phyloP scores from a whole-genome alignment of 495 filamentous ascomycete species.

The Talaromyces trachyspermus region DNA sequence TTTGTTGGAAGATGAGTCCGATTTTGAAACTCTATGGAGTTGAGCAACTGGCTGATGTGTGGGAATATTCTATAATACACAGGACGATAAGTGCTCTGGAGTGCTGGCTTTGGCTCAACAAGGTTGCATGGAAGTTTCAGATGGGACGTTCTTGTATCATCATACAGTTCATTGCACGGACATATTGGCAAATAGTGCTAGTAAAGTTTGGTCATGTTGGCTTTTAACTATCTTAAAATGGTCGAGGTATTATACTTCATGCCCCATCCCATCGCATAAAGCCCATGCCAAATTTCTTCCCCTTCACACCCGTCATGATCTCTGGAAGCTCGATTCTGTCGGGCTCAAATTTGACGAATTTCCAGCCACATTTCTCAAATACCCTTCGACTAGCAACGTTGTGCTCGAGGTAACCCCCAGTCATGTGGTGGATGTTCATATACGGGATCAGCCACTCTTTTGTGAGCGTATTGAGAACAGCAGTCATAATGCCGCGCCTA shows the following conservation, averaged over 20 bases:
- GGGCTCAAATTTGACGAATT: neutral
- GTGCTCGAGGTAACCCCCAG: neutral
- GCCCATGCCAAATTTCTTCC: neutral
- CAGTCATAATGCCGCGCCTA: constrained; percentile 2
- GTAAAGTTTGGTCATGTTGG: neutral
- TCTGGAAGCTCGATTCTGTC: neutral
- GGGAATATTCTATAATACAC: too few relatives aligned
- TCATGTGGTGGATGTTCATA: constrained; percentile 1
- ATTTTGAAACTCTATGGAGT: too few relatives aligned
- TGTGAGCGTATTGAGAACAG: neutral
- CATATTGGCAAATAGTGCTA: neutral
- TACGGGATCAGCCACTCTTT: constrained; percentile 3
- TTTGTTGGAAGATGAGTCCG: too few relatives aligned
- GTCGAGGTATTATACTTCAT: neutral
- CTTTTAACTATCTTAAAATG: neutral
- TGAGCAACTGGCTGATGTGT: too few relatives aligned
- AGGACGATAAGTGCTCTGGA: too few relatives aligned
- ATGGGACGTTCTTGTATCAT: neutral
- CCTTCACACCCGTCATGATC: neutral
- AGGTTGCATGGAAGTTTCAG: too few relatives aligned
- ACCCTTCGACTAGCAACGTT: neutral
- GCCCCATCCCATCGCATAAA: neutral
- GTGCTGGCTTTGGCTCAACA: too few relatives aligned
- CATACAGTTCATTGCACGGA: neutral
- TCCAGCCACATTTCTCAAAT: constrained; percentile 1